phyloP scores from a whole-genome alignment of 352 stramenopile genomes.

The Globisporangium nodosum region DNA sequence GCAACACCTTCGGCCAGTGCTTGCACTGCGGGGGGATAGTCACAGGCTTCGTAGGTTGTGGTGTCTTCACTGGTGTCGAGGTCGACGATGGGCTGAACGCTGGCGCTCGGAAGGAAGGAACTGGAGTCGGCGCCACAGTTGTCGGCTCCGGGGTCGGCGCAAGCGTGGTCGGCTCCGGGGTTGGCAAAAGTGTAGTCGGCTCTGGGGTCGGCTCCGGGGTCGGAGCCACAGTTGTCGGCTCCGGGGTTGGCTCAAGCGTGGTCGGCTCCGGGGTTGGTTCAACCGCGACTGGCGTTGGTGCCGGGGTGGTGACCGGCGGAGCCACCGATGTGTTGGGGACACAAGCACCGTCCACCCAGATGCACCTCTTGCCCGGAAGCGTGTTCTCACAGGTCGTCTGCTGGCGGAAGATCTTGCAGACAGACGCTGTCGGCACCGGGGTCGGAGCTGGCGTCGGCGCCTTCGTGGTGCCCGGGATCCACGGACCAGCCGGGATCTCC shows the following conservation, averaged over 20 bases:
- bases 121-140: neutral
- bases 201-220: neutral
- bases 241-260: neutral
- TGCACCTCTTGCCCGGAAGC: constrained; percentile 20
- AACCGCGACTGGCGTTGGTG: neutral
- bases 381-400: constrained; percentile 24
- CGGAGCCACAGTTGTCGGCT: neutral
- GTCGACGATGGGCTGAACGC: no score
- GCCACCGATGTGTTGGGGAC: constrained; percentile 12
- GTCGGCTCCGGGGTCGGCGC: neutral
- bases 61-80: neutral
- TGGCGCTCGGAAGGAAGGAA: neutral
- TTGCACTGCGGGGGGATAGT: neutral
- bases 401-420: constrained; percentile 24
- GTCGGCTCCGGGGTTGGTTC: neutral
- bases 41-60: neutral
- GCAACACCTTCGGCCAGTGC: neutral
- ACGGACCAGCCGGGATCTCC: constrained; percentile 18
- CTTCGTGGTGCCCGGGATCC: constrained; percentile 16
- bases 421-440: constrained; percentile 18
- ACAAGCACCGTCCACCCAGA: constrained; percentile 14
- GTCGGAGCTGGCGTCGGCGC: constrained; percentile 15
- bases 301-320: neutral
- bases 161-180: neutral
- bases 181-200: neutral